Evolutionary conservation across 2,329 filamentous ascomycete species (phyloP).

Genomic region (Septoria petroselini): DNA sequence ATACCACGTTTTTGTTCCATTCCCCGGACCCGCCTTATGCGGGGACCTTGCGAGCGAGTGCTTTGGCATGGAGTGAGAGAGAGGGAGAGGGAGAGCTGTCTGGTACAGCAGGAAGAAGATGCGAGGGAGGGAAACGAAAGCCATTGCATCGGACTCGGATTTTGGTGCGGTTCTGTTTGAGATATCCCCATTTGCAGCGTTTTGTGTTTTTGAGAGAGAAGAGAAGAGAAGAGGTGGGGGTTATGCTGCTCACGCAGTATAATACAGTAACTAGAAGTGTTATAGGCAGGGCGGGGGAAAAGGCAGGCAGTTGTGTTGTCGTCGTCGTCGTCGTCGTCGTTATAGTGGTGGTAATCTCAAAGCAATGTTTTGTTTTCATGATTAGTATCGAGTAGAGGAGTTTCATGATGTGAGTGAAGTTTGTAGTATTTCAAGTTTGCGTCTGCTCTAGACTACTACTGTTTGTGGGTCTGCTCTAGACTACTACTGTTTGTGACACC

Average conservation of each 20-base stretch:
- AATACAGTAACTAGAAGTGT: too few relatives aligned
- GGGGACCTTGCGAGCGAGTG: conserved; percentile 1
- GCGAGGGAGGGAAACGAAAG: neutral
- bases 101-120: neutral
- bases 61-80: conserved; percentile 1
- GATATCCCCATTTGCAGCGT: conserved; percentile 14
- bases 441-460: too few relatives aligned
- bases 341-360: too few relatives aligned
- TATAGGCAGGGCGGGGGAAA: too few relatives aligned
- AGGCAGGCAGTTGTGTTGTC: too few relatives aligned
- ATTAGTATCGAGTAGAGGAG: too few relatives aligned
- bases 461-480: too few relatives aligned
- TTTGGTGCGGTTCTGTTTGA: neutral
- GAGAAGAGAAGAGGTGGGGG: neutral
- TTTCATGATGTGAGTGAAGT: too few relatives aligned
- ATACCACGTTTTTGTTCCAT: neutral
- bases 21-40: neutral
- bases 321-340: too few relatives aligned
- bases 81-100: neutral
- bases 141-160: conserved; percentile 6
- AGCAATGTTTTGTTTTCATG: too few relatives aligned
- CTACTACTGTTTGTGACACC: too few relatives aligned
- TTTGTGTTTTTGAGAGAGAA: neutral
- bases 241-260: conserved; percentile 11
- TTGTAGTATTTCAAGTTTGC: too few relatives aligned